Evolutionary conservation across 2,329 filamentous ascomycete genomes (phyloP).

Genomic region (Fusarium sp.): DNA sequence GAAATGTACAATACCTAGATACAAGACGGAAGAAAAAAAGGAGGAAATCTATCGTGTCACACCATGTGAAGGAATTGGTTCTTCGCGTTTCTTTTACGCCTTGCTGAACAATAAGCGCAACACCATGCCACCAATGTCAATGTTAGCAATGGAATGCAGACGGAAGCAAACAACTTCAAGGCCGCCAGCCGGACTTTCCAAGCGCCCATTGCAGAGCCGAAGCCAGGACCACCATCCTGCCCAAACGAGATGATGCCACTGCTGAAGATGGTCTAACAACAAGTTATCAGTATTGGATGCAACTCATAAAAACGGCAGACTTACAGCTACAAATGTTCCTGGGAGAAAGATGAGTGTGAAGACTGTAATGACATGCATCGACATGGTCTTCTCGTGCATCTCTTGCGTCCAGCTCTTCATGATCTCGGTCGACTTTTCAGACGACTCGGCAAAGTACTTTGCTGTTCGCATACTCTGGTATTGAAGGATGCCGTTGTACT

Average conservation of each 20-base stretch:
- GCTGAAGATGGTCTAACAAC: conserved; percentile 4
- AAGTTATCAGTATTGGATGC: neutral
- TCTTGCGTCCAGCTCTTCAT: conserved; percentile 10
- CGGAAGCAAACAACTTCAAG: conserved; percentile 1
- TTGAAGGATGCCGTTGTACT: conserved; percentile 16
- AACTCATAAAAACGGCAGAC: neutral
- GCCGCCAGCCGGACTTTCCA: conserved; percentile 13
- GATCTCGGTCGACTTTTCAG: conserved; percentile 3
- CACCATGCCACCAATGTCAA: conserved; percentile 3
- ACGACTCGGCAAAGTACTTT: conserved; percentile 9
- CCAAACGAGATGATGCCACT: conserved; percentile 16
- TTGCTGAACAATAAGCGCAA: neutral
- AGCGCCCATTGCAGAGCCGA: conserved; percentile 6
- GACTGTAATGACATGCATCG: conserved; percentile 29
- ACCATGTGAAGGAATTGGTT: neutral
- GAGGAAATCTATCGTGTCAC: neutral
- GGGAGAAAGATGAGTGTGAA: conserved; percentile 64
- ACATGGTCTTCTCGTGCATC: conserved; percentile 21
- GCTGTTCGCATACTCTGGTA: conserved; percentile 3
- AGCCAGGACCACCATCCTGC: neutral
- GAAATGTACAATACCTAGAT: neutral
- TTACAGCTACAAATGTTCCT: conserved; percentile 45
- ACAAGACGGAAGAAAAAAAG: neutral
- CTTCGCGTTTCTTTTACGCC: neutral
- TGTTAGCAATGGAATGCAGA: conserved; percentile 6